Evolutionary conservation across 2,329 filamentous ascomycete genomes (phyloP), one percentile per base, ranked within the genome.

Genomic region (Exserohilum turcica): DNA sequence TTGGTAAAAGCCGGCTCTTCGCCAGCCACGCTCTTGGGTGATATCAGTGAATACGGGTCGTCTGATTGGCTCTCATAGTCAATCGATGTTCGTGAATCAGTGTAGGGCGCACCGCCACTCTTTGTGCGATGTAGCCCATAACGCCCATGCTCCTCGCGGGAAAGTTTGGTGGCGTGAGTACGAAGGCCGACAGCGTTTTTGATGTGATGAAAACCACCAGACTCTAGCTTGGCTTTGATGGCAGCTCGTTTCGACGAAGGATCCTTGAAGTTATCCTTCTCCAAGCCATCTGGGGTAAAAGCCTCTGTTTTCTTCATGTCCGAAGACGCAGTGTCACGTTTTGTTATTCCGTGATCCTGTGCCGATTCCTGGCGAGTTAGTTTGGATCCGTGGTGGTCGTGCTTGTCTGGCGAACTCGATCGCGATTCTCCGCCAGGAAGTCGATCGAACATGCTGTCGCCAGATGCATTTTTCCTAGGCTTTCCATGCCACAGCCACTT

Each of bases 401-500:
- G 76, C 43, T 78, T 70, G 7, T 84, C 84, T 59, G 82, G 82
- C 49, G 87, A 84, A 1, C 82, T 71, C 10, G 81, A 74, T 37
- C 77, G 59, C 35, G 38, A 47, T 18, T 74, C 68, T 44, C 75
- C 72, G n/a, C 63, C 67, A 15, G 70, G 69, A 8, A 75, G 60
- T 19, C 73, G 67, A 60, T 64, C 73, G 52, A 76, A 74, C 70
- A 76, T 74, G 40, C 28, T 45, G 46, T 75, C 73, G 6, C 59
- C 60, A n/a, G 65, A 59, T 18, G 46, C 53, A 12, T 68, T 82
- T 68, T 93, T 91, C 56, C 88, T 86, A 32, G 90, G 84, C 72
- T 96, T 97, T 13, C 93, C 94, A 56, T 90, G 83, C 94, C 94
- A 99, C 2, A 99, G 81, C 91, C 92, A 97, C 73, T 96, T 96